A percentile compares a stretch with the other conserved stretches of the same genome.
Evolutionary conservation across 1,284 basidiomycete genomes (phyloP).

Genomic region (Ustilago tritici): DNA sequence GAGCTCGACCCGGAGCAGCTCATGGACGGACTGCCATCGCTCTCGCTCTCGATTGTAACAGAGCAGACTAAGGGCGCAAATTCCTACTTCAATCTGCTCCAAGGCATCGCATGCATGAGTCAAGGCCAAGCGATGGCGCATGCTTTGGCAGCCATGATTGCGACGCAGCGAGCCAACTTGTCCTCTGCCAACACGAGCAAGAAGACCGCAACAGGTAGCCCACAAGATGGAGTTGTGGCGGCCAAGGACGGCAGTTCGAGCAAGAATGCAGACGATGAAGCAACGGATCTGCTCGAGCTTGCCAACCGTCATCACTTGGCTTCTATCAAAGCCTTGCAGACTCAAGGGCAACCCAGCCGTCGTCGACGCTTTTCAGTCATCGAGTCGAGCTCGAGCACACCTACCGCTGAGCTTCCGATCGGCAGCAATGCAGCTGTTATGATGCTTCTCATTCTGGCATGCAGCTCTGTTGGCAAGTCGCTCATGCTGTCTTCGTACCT

Average conservation of each 20-base stretch:
- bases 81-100: conserved; percentile 37
- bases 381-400: conserved; percentile 23
- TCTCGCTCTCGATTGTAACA: conserved; percentile 19
- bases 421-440: conserved; percentile 45
- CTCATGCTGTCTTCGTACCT: conserved; percentile 53
- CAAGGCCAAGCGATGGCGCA: conserved; percentile 52
- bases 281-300: conserved; percentile 21
- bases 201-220: not conserved
- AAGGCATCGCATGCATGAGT: conserved; percentile 26
- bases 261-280: not conserved
- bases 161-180: conserved; percentile 26
- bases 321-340: conserved; percentile 45
- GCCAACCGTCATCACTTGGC: conserved; percentile 47
- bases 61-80: conserved; percentile 34
- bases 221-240: not conserved
- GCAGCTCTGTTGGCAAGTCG: conserved; percentile 39
- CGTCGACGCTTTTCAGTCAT: conserved; percentile 52
- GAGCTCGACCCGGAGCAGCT: conserved; percentile 39
- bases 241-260: not conserved
- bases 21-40: conserved; percentile 14
- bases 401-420: conserved; percentile 27
- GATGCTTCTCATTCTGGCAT: conserved; percentile 45
- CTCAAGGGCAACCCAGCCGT: conserved; percentile 39
- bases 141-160: conserved; percentile 40
- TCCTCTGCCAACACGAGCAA: not conserved